phyloP scores from a whole-genome alignment of 306 rosid species.

The Trifolium subterraneum region DNA sequence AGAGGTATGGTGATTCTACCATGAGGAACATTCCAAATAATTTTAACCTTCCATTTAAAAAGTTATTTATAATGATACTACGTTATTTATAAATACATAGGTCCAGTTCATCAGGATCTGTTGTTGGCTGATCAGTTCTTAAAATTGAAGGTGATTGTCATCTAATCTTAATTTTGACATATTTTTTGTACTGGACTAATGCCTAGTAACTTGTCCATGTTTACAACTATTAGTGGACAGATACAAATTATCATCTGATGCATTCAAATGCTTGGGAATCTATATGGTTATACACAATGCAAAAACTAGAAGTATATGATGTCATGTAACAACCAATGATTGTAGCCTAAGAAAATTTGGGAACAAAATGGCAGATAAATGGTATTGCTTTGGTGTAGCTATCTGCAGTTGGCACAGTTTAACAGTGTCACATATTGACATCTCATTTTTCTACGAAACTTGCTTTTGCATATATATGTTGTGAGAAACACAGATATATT shows the following conservation, averaged over 20 bases:
- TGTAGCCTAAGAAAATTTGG: constrained; percentile 7
- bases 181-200: constrained; percentile 22
- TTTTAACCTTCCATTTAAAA: too few species aligned
- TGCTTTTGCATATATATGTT: background rate
- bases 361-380: background rate
- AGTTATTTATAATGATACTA: too few species aligned
- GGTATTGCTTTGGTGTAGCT: constrained; percentile 28
- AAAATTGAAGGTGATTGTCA: constrained; percentile 71
- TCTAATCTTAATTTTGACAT: constrained; percentile 36
- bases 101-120: constrained; percentile 88
- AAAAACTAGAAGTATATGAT: constrained; percentile 12
- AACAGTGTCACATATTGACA: background rate
- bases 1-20: too few species aligned
- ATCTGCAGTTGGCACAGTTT: constrained; percentile 8
- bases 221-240: constrained; percentile 30
- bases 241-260: constrained; percentile 19
- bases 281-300: background rate
- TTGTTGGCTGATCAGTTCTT: constrained; percentile 86
- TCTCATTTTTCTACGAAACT: constrained; percentile 17
- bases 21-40: too few species aligned
- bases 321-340: constrained; percentile 14
- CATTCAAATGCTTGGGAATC: constrained; percentile 20
- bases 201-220: constrained; percentile 21
- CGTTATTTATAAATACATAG: too few species aligned
- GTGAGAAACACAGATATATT: background rate